Base-by-base conservation (phyloP, 495 filamentous ascomycete species). In the Cryomyces minteri region DNA sequence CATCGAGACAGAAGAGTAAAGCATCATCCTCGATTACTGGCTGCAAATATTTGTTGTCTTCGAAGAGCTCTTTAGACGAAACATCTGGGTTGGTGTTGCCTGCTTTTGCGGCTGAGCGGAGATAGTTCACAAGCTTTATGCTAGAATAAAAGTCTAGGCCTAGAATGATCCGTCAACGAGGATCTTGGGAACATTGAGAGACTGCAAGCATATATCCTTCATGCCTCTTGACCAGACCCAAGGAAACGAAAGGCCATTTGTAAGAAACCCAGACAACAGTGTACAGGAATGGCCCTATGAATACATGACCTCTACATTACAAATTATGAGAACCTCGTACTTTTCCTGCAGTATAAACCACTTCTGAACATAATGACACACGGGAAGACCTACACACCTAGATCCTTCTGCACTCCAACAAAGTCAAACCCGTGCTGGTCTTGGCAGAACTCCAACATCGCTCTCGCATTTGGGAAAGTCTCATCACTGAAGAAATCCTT, bases 1-100 rank as follows among this genome's bases (percentile, higher is more conserved):
- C 88, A 49, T 90, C 87, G 43, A 95, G 64, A 41, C 72, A 80
- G 49, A 88, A 82, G 32, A 96, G 67, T 36, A 94, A 66, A 10
- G 87, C 80, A 49, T 96, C 88, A 54, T 94, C 85, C 52, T 92
- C 83, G n/a, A 96, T 61, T 7, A 83, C 77, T 1, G 88, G 88
- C 61, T 82, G 79, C 43, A 94, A 60, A 53, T 78, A 90, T 43
- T 67, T 61, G 45, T 96, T 87, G 45, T 84, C 76, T 31, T 77
- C 66, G 51, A 92, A 79, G 32, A 72, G 63, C 10, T 62, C 60
- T 47, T 62, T 67, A 7, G 71, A 69, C 40, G 77, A 74, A 31
- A 77, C 60, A 44, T 73, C 64, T 1, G 73, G 70, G 4, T 69
- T 58, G 8, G 61, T 53, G 39, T 73, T 67, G 36, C 73, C 76